Evolutionary conservation across 345 rosid genomes (phyloP).

Genomic region (Citrus glauca): DNA sequence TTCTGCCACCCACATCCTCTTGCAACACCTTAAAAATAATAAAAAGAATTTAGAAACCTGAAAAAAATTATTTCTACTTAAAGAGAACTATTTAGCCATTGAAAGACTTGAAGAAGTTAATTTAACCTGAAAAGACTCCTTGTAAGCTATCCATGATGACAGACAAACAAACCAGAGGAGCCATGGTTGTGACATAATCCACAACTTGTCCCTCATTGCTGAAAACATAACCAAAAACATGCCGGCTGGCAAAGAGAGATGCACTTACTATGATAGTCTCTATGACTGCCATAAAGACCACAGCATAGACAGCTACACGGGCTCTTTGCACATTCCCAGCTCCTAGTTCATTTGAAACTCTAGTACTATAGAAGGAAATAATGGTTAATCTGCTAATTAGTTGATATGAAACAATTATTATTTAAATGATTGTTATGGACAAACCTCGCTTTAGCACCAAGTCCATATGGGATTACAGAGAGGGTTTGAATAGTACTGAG

Average conservation of each 20-base stretch:
- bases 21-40: conserved; percentile 45
- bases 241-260: conserved; percentile 36
- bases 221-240: conserved; percentile 57
- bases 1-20: conserved; percentile 93
- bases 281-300: conserved; percentile 28
- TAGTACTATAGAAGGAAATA: too few relatives aligned
- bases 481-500: too few relatives aligned
- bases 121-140: conserved; percentile 63
- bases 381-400: too few relatives aligned
- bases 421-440: too few relatives aligned
- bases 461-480: too few relatives aligned
- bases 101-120: not conserved
- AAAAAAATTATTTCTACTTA: not conserved
- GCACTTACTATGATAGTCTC: conserved; percentile 39
- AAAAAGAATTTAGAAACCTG: not conserved
- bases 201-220: conserved; percentile 72
- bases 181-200: conserved; percentile 57
- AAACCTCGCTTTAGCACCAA: too few relatives aligned
- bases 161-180: conserved; percentile 64
- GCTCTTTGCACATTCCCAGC: too few relatives aligned
- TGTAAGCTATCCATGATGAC: conserved; percentile 61
- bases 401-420: too few relatives aligned
- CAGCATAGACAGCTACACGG: conserved; percentile 23
- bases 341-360: too few relatives aligned
- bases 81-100: not conserved